These are phyloP conservation scores for Microglena sp. DNA, from an alignment of 139 green algal species.

Conservation along the genomic window DNA sequence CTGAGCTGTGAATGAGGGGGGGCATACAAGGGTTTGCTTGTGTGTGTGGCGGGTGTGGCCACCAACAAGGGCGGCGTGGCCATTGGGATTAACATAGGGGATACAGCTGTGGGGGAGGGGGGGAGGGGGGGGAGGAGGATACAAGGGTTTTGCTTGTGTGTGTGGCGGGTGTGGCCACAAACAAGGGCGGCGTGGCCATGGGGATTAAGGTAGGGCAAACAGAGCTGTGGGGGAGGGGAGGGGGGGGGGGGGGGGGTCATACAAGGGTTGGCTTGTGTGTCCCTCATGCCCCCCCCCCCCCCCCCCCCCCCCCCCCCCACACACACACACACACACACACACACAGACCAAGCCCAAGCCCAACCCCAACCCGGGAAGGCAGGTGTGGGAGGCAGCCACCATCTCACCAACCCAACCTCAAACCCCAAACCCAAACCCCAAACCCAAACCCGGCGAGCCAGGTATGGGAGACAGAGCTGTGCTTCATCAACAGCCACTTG, in stretches of 20 bases:
- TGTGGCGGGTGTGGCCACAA: slow-evolving; percentile 33
- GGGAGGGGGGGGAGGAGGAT: not conserved
- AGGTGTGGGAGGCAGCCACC: too few relatives aligned
- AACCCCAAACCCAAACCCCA: too few relatives aligned
- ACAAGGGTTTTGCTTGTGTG: slow-evolving; percentile 6
- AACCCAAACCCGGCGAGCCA: too few relatives aligned
- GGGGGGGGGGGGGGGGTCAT: too few relatives aligned
- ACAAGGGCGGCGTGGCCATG: slow-evolving; percentile 32
- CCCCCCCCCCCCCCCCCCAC: too few relatives aligned
- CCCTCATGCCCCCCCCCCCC: too few relatives aligned
- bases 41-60: slow-evolving; percentile 32
- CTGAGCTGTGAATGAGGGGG: not conserved
- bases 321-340: too few relatives aligned
- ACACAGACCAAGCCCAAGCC: too few relatives aligned
- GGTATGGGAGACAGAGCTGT: slow-evolving; percentile 47
- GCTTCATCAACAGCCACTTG: slow-evolving; percentile 61
- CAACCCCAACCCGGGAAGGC: too few relatives aligned
- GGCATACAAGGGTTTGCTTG: too few relatives aligned
- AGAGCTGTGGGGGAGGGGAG: slow-evolving; percentile 34
- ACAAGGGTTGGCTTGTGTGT: too few relatives aligned
- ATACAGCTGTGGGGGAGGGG: slow-evolving; percentile 25
- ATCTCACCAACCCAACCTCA: too few relatives aligned
- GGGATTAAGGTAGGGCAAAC: slow-evolving; percentile 7
- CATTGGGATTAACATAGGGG: slow-evolving; percentile 7
- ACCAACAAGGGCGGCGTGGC: slow-evolving; percentile 38